Conservation (phyloP, 2,329 filamentous ascomycete species). For the Stachybotrys elegans region DNA sequence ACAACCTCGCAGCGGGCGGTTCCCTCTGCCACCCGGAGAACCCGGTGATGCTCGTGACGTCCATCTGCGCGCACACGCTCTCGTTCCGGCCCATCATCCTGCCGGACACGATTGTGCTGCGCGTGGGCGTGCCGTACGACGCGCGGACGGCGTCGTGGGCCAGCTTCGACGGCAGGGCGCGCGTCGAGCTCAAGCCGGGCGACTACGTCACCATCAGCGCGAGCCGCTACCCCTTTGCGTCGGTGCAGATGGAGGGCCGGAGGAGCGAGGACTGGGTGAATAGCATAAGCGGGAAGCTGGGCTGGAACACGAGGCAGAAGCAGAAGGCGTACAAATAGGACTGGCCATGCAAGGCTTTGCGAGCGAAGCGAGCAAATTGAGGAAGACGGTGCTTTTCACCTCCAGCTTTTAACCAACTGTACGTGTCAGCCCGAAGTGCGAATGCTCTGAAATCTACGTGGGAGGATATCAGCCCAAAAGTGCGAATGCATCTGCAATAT, state of each 20-base stretch:
- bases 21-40: slow-evolving; percentile 95
- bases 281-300: slow-evolving; percentile 71
- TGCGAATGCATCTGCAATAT: too few species aligned
- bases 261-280: slow-evolving; percentile 77
- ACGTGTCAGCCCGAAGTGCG: too few species aligned
- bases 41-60: slow-evolving; percentile 88
- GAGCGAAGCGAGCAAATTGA: too few species aligned
- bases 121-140: slow-evolving; percentile 91
- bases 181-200: slow-evolving; percentile 70
- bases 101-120: slow-evolving; percentile 90
- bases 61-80: slow-evolving; percentile 91
- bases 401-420: too few species aligned
- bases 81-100: slow-evolving; percentile 96
- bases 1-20: slow-evolving; percentile 93
- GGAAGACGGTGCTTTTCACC: too few species aligned
- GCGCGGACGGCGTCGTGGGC: slow-evolving; percentile 88
- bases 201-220: slow-evolving; percentile 85
- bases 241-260: slow-evolving; percentile 64
- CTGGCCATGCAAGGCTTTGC: too few species aligned
- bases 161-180: slow-evolving; percentile 93
- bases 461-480: too few species aligned
- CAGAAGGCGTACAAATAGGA: slow-evolving; percentile 52
- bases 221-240: slow-evolving; percentile 74
- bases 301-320: slow-evolving; percentile 76
- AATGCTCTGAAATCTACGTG: too few species aligned